These are phyloP conservation scores for Carex myosuroides DNA, from an alignment of 176 grass and related monocot species.

Conservation along the genomic window DNA sequence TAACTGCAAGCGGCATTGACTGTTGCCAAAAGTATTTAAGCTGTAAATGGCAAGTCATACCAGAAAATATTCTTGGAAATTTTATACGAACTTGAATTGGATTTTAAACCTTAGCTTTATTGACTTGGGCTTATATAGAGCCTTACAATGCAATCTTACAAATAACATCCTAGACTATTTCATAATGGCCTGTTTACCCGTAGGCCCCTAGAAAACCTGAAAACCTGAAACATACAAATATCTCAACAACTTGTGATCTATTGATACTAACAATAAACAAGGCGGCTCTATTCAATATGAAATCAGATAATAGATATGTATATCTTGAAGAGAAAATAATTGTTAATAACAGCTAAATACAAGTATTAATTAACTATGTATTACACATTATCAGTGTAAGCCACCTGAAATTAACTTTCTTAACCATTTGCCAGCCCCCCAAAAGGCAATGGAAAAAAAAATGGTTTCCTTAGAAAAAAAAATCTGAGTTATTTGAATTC, in stretches of 20 bases:
- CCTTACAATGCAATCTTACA: too few relatives aligned
- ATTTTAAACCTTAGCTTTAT: too few relatives aligned
- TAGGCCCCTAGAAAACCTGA: too few relatives aligned
- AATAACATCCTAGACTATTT: too few relatives aligned
- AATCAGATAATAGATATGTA: not conserved
- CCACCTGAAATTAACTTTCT: not conserved
- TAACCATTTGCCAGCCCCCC: not conserved
- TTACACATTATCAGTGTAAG: not conserved
- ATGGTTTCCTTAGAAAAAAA: not conserved
- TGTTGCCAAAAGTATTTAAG: not conserved
- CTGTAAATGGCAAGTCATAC: not conserved
- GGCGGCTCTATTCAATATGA: not conserved
- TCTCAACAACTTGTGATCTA: not conserved
- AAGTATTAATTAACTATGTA: not conserved
- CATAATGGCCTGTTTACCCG: too few relatives aligned
- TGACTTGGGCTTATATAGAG: too few relatives aligned
- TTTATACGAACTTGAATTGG: not conserved
- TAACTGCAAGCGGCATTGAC: not conserved
- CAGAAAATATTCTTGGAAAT: not conserved
- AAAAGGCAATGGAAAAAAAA: not conserved
- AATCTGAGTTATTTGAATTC: slow-evolving; percentile 17
- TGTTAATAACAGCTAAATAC: not conserved
- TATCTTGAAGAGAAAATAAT: not conserved
- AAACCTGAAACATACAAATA: too few relatives aligned
- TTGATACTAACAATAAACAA: not conserved